phyloP scores from a whole-genome alignment of 768 basidiomycete genomes.

The Trametes elegans region DNA sequence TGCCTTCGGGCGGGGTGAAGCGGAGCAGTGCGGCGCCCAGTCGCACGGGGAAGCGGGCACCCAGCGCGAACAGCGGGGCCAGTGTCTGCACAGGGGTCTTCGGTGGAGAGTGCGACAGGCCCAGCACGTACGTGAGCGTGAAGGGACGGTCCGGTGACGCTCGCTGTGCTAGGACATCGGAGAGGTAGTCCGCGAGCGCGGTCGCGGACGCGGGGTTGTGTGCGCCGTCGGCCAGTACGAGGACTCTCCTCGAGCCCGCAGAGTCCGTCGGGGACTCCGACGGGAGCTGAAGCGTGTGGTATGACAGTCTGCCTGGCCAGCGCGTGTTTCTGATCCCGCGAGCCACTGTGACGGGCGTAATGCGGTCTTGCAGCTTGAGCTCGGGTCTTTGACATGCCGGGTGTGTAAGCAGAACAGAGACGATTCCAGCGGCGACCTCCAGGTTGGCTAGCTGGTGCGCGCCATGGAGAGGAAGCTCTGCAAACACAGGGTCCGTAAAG shows the following conservation, averaged over 20 bases:
- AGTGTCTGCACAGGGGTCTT: constrained; percentile 77
- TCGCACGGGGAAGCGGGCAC: constrained; percentile 16
- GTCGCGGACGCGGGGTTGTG: constrained; percentile 83
- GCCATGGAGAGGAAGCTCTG: constrained; percentile 69
- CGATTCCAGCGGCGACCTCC: constrained; percentile 75
- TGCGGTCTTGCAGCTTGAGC: constrained; percentile 34
- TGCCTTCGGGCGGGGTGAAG: constrained; percentile 80
- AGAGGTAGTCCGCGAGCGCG: constrained; percentile 65
- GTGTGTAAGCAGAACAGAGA: constrained; percentile 54
- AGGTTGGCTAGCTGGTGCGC: constrained; percentile 85
- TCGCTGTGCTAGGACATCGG: constrained; percentile 35
- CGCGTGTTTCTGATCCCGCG: constrained; percentile 55
- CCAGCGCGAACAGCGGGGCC: constrained; percentile 55
- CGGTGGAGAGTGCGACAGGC: constrained; percentile 82
- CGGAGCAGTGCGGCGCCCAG: constrained; percentile 48
- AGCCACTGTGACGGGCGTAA: constrained; percentile 51
- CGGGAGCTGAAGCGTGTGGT: constrained; percentile 41
- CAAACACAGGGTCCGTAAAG: constrained; percentile 43
- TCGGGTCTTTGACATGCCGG: constrained; percentile 48
- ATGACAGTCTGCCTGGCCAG: constrained; percentile 89
- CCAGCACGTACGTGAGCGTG: constrained; percentile 69
- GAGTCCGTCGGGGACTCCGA: constrained; percentile 2
- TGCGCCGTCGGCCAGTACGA: constrained; percentile 85
- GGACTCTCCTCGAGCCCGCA: constrained; percentile 23
- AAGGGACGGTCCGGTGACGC: constrained; percentile 27